These are phyloP conservation scores for Neurospora sp. DNA, from an alignment of 495 filamentous ascomycete genomes.

Conservation along the genomic window DNA sequence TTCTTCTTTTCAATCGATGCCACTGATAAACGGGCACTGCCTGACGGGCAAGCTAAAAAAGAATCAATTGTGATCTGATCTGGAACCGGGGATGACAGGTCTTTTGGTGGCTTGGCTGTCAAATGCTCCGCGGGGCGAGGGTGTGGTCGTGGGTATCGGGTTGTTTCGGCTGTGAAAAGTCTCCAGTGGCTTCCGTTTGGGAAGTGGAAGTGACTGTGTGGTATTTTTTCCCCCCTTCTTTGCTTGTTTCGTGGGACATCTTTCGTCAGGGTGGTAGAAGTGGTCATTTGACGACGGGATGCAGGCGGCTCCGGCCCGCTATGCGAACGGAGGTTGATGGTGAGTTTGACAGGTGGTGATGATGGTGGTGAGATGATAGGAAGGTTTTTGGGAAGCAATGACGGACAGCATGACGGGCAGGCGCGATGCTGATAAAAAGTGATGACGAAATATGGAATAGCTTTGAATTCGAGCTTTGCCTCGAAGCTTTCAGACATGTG, in stretches of 20 bases:
- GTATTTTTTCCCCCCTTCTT: not conserved
- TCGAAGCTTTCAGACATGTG: not conserved
- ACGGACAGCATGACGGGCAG: not conserved
- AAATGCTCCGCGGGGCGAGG: not conserved
- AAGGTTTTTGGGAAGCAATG: not conserved
- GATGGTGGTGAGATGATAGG: not conserved
- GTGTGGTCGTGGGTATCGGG: not conserved
- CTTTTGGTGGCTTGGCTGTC: not conserved
- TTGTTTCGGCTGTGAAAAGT: not conserved
- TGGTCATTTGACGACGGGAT: not conserved
- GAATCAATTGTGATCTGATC: not conserved
- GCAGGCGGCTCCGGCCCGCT: not conserved
- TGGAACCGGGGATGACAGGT: not conserved
- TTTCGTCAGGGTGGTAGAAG: not conserved
- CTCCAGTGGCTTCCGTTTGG: not conserved
- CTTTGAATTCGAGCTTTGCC: not conserved
- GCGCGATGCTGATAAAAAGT: not conserved
- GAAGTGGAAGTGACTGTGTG: not conserved
- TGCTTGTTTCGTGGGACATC: not conserved
- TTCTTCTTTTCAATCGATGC: not conserved
- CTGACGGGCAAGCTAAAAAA: not conserved
- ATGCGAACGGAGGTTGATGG: not conserved
- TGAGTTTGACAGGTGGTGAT: not conserved
- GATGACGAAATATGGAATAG: not conserved
- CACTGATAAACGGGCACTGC: not conserved